These are phyloP conservation scores for Stachybotrys chlorohalonatus DNA, from an alignment of 2,329 filamentous ascomycete species.

Conservation along the genomic window DNA sequence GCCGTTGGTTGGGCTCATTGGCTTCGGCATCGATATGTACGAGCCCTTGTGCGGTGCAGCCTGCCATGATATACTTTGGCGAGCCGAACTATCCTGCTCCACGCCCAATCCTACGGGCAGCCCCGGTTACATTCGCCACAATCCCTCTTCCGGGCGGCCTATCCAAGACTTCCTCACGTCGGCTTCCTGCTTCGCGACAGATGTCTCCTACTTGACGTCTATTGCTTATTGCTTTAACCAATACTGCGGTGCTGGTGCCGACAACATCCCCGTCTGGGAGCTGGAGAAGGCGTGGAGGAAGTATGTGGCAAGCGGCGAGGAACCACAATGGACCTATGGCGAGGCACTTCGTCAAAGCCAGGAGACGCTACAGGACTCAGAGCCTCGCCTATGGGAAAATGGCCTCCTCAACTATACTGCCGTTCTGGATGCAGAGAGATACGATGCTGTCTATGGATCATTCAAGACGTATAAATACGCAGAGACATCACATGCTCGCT, in stretches of 20 bases:
- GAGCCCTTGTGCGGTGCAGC: neutral
- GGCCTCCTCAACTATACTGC: neutral
- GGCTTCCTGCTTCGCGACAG: neutral
- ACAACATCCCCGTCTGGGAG: neutral
- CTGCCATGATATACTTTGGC: neutral
- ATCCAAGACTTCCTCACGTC: neutral
- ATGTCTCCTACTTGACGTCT: neutral
- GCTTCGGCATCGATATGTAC: neutral
- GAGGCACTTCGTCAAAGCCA: neutral
- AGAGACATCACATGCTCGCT: neutral
- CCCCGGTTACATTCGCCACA: neutral
- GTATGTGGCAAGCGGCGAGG: neutral
- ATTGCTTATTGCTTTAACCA: conserved; percentile 7
- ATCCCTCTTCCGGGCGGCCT: neutral
- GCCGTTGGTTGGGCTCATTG: neutral
- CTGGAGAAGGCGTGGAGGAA: conserved; percentile 7
- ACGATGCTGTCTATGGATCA: neutral
- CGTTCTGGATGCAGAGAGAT: neutral
- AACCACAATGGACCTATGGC: neutral
- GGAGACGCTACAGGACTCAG: neutral
- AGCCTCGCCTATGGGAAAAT: neutral
- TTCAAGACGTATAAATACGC: neutral
- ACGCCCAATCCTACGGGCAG: neutral
- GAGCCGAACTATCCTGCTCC: neutral
- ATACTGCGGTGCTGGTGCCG: conserved; percentile 1